Evolutionary conservation across 2,329 filamentous ascomycete genomes (phyloP), one percentile per base, ranked within the genome.

Genomic region (Epichloe sibirici): DNA sequence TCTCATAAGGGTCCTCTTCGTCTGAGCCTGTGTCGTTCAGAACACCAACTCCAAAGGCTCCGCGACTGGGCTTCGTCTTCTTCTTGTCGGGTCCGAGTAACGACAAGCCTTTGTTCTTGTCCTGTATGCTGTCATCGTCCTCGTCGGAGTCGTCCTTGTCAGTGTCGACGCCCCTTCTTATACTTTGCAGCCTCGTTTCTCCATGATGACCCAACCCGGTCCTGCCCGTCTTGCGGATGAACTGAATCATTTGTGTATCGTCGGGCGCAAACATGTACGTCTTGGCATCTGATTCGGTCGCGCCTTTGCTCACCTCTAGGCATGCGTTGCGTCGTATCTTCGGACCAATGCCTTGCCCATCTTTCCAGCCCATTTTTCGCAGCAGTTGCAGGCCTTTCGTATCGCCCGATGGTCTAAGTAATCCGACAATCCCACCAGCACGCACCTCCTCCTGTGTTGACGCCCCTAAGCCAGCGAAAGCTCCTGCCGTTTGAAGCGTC

Each of bases 21-120:
- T 97, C 93, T 4, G 91, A 96, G 11, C 90, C 90, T 21, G 85
- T 93, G 59, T 96, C 91, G 61, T 97, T 96, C 45, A 97, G 70
- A 2, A 96, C 76, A 0, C 91, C 91, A 13, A 95, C 84, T 0
- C 91, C 91, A 57, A 97, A 88, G 0, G 86, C 88, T 3, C 85
- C 81, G 50, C 76, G 76, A 5, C 57, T 54, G 63, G 70, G 53
- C 73, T 71, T 61, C 66, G 69, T 25, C 62, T 83, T 85, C 52
- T 81, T 79, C 51, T 74, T 76, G 3, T 57, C 53, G 2, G 59
- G 56, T 52, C 55, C 38, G 9, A 61, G 52, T 5, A 63, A 43
- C 0, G 62, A 60, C 15, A 57, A 53, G 25, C 48, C 40, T 25
- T 38, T 46, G 12, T 23, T 37, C 25, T 45, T 39, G 11, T 45